These are phyloP conservation scores for Exsudoporus floridanus DNA, from an alignment of 1,284 basidiomycete species.

Conservation along the genomic window DNA sequence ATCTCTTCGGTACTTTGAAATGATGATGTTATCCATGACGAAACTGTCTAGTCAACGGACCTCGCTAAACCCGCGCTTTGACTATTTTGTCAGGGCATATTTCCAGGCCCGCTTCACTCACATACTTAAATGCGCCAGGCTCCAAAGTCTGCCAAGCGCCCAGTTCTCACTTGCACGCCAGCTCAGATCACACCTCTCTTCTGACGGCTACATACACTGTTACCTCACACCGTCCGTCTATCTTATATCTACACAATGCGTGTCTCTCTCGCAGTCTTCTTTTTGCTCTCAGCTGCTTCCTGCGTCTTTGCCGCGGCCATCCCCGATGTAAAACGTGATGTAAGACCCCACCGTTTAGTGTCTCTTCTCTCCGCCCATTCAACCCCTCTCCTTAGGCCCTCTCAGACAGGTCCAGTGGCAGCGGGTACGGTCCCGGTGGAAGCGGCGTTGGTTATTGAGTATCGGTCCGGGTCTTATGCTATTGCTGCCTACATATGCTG, in stretches of 20 bases:
- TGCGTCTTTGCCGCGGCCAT: slow-evolving; percentile 13
- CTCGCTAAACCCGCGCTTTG: slow-evolving; percentile 12
- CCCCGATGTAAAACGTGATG: slow-evolving; percentile 13
- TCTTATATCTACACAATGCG: slow-evolving; percentile 15
- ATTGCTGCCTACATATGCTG: not conserved
- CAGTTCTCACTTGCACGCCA: not conserved
- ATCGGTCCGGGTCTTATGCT: not conserved
- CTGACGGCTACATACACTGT: not conserved
- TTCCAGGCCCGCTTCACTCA: not conserved
- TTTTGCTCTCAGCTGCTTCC: slow-evolving; percentile 14
- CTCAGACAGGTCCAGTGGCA: no score
- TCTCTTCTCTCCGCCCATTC: not conserved
- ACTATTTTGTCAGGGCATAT: slow-evolving; percentile 6
- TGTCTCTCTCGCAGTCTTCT: slow-evolving; percentile 1
- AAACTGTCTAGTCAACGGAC: slow-evolving; percentile 1
- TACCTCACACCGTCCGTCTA: not conserved
- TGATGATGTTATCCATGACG: slow-evolving; percentile 10
- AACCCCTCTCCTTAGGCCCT: not conserved
- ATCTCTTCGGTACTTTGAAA: slow-evolving; percentile 3
- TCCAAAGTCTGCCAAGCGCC: no score
- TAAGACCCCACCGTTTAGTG: not conserved
- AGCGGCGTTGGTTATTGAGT: not conserved
- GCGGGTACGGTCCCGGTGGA: no score
- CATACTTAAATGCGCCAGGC: slow-evolving; percentile 4
- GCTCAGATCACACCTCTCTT: not conserved